Evolutionary conservation across 805 yeast species (phyloP).

Genomic region (Kodamaea neixiangensis): DNA sequence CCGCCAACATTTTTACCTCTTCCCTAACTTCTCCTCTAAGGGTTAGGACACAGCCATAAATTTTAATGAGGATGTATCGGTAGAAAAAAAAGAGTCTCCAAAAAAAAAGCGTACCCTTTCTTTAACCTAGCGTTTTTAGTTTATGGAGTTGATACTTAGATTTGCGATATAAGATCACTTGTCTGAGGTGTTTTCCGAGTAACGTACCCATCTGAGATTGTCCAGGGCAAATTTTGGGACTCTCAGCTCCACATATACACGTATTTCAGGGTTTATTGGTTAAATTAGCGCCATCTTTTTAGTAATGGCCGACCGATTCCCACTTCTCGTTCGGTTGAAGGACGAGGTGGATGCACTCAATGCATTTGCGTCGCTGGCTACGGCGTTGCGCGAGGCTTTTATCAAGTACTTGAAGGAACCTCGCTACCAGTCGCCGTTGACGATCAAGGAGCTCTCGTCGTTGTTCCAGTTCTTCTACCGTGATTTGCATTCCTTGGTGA

Average conservation of each 20-base stretch:
- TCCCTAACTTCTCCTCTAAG: background rate
- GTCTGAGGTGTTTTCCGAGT: background rate
- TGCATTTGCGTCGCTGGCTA: slow-evolving; percentile 26
- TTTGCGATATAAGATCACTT: background rate
- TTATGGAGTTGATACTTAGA: background rate
- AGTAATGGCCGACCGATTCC: background rate
- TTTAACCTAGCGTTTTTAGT: background rate
- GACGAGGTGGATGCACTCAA: slow-evolving; percentile 7
- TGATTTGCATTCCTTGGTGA: slow-evolving; percentile 37
- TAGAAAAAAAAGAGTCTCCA: background rate
- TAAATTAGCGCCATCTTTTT: background rate
- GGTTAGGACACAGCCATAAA: background rate
- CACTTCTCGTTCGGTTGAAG: slow-evolving; percentile 3
- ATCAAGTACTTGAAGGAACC: slow-evolving; percentile 42
- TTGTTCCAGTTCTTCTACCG: slow-evolving; percentile 38
- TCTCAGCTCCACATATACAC: background rate
- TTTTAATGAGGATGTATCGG: slow-evolving; percentile 2
- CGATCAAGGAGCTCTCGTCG: slow-evolving; percentile 33
- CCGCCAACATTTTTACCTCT: background rate
- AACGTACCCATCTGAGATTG: background rate
- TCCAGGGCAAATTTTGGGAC: background rate
- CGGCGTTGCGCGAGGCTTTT: slow-evolving; percentile 16
- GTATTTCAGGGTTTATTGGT: background rate
- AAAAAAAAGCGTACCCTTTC: background rate
- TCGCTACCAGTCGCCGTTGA: slow-evolving; percentile 42